Evolutionary conservation across 208 protist genomes (phyloP), one percentile per base, ranked within the genome.

Genomic region (Phytomonas sp.): DNA sequence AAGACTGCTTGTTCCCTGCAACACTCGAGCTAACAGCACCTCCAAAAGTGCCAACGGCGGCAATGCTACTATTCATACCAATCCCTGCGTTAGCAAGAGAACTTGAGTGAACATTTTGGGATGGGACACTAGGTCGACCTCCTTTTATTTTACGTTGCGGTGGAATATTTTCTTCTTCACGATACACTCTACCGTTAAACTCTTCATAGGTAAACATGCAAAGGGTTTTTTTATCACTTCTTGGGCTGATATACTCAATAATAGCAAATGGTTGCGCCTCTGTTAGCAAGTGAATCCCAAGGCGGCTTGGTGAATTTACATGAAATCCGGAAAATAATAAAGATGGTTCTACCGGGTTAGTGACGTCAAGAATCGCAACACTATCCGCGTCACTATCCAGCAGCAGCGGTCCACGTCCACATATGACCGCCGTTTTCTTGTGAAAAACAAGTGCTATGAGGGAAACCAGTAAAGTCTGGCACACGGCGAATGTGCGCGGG

Each of bases 171-270:
- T 61, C 60, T 29, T 62, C 32, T 1, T 62, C 60, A 33, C n/a
- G 61, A 33, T 40, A 33, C 14, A 64, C 61, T 64, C 61, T 26
- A 64, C 49, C 29, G 56, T 61, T 49, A 37, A 71, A 64, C 56
- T 71, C 82, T 26, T 88, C 79, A 75, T 89, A 90, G n/a, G 80
- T 89, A 63, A 93, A 91, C 26, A 94, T 80, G 14, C 80, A 75
- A n/a, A 93, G 71, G 29, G 74, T 78, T 45, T 70, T 67, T 16
- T 87, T 71, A 67, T 81, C 45, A 56, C 26, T 56, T 19, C 45
- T 11, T 26, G 19, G 19, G 45, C 45, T 56, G 19, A 26, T 26
- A 23, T 56, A 56, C 19, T 56, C 45, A 56, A 56, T 12, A 26
- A 56, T 56, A 56, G 45, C 45, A 26, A 56, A 56, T 56, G 45